Base-by-base conservation (phyloP, 176 grass and related monocot species). In the Guadua angustifolia region DNA sequence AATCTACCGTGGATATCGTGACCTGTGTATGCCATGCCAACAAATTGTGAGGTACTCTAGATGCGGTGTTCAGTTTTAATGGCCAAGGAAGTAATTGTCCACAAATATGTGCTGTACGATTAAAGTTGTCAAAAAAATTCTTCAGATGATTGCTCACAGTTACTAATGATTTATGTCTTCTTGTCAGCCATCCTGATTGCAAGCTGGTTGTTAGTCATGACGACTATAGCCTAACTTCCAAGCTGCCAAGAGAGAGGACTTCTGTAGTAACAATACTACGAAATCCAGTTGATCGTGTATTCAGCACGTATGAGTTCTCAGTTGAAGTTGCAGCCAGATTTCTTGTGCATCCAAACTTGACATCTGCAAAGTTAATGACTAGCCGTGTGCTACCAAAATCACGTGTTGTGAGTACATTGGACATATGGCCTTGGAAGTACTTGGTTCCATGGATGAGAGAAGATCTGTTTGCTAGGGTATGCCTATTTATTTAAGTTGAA, bases 371-470 rank as follows among this genome's bases (percentile, higher is more conserved):
- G 78, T 47, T 87, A 82, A 96, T 95, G 84, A 88, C 97, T 73
- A 87, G 47, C 43, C 89, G 88, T 21, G 42, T 94, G 58, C 66
- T 85, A 45, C 58, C 3, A 16, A 96, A 92, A 70, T 79, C 89
- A 79, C 75, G 63, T 69, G 91, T 68, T 74, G 89, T 96, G 65
- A 99, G 93, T 85, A 99, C 93, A 66, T 86, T 99, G 79, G 97
- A 99, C 68, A 94, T 96, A 80, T 99, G 97, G 97, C 97, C 97
- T 68, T 99, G 97, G 97, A 99, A 99, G 75, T 94, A 96, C 87
- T 92, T 99, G 80, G 97, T 99, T 82, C 97, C 93, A 47, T 99
- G 97, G 97, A 96, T 99, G 88, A 91, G 97, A 85, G 80, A 99
- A 64, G 97, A 99, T 84, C 75, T 99, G 56, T 99, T 99, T 87